These are phyloP conservation scores for Cubamyces sp. DNA, from an alignment of 768 basidiomycete species.

Conservation along the genomic window DNA sequence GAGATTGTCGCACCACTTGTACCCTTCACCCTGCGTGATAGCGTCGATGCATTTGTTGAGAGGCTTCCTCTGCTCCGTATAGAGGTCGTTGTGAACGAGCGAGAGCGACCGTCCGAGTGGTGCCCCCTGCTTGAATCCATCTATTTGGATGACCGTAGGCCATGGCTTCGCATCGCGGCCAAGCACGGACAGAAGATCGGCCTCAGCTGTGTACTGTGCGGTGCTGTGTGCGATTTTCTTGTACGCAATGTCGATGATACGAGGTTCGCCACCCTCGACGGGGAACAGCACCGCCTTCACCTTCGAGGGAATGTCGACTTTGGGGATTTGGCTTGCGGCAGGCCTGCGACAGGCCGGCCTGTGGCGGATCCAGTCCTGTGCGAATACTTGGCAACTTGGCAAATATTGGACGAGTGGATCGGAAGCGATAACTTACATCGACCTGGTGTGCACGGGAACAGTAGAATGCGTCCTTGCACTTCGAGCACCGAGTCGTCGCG, in stretches of 20 bases:
- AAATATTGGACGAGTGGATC: neutral
- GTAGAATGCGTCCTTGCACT: neutral
- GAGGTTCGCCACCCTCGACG: conserved; percentile 2
- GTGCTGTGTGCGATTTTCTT: neutral
- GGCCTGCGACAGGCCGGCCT: neutral
- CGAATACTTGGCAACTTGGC: neutral
- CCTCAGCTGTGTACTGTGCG: neutral
- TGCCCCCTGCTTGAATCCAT: neutral
- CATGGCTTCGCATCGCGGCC: neutral
- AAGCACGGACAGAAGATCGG: neutral
- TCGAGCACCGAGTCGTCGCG: neutral
- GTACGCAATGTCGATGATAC: conserved; percentile 9
- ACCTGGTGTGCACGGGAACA: neutral
- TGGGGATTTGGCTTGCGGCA: neutral
- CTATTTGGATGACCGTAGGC: conserved; percentile 5
- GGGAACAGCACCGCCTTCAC: conserved; percentile 11
- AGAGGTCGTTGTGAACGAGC: conserved; percentile 1
- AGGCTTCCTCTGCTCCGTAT: neutral
- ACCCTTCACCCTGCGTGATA: neutral
- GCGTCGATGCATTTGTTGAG: conserved; percentile 2
- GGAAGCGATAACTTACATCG: neutral
- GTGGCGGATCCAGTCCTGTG: conserved; percentile 7
- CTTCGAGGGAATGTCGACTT: neutral
- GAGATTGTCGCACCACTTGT: conserved; percentile 2
- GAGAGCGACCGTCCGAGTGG: conserved; percentile 5